Conservation (phyloP, 306 rosid genomes). For the Pterocarpus santalinus region DNA sequence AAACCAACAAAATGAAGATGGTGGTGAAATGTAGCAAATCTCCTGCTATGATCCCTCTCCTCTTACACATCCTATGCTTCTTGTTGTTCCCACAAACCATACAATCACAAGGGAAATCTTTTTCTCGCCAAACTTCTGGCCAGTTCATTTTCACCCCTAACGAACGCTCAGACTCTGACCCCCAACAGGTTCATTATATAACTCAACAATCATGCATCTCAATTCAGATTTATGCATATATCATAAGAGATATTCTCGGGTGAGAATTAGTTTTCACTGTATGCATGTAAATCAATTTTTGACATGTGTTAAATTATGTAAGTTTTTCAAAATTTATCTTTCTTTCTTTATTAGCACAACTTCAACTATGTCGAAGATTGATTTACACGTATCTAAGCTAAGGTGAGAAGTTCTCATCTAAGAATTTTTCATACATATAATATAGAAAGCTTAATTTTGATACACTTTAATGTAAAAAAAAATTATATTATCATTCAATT, state of each 20-base stretch:
- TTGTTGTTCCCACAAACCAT: slow-evolving; percentile 38
- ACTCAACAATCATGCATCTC: too few relatives aligned
- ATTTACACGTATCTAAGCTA: background rate
- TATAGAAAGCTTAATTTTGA: too few relatives aligned
- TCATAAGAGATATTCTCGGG: background rate
- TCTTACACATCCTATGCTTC: slow-evolving; percentile 38
- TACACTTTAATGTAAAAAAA: too few relatives aligned
- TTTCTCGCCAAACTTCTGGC: slow-evolving; percentile 53
- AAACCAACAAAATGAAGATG: slow-evolving; percentile 5
- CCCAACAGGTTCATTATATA: slow-evolving; percentile 54
- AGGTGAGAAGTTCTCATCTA: too few relatives aligned
- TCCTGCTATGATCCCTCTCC: slow-evolving; percentile 15
- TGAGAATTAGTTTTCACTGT: background rate
- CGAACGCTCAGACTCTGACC: slow-evolving; percentile 50
- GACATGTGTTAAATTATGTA: background rate
- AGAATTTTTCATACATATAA: too few relatives aligned
- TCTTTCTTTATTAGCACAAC: too few relatives aligned
- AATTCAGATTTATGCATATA: background rate
- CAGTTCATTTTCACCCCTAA: slow-evolving; percentile 46
- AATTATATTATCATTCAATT: too few relatives aligned
- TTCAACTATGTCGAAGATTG: background rate
- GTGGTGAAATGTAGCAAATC: slow-evolving; percentile 4
- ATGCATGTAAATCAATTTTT: background rate
- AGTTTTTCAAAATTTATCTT: too few relatives aligned
- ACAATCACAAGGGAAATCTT: slow-evolving; percentile 38